Base-by-base conservation (phyloP, 768 basidiomycete genomes). In the Termitomyces sp. region DNA sequence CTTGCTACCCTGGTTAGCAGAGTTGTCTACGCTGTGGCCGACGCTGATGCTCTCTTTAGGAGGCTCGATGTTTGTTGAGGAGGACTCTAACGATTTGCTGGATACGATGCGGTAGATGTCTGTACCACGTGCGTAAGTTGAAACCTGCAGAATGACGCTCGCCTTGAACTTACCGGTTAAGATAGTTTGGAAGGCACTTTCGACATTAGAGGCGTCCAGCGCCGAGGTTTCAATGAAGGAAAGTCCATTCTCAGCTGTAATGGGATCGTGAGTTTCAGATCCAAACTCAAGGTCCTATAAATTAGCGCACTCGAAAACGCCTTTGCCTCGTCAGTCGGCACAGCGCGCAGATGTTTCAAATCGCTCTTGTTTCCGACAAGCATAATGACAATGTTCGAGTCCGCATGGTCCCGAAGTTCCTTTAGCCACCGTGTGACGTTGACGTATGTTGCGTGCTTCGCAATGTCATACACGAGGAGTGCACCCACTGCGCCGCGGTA, bases 211-310 rank as follows among this genome's bases (percentile, higher is more conserved):
- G 64, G 96, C 93, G 84, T 99, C 97, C 82, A 98, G 86, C 75
- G 96, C 96, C 66, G 96, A 99, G 58, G 96, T 99, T 79, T 99
- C 96, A 62, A 99, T 96, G 80, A 96, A 96, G 53, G 88, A 91
- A 63, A 98, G 72, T 21, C 85, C 86, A 66, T 95, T 93, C 75
- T 96, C 93, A 63, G 89, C 93, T 93, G 64, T 22, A n/a, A 51
- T 50, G 10, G 5, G 45, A 57, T 37, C 49, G 38, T 45, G 3
- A 35, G 17, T 24, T n/a, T 52, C 47, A 66, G 56, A 38, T 45
- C 30, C 34, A 44, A 45, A 52, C 8, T 51, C 14, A n/a, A 41
- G 15, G 4, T 48, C 41, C 21, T n/a, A 26, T 11, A 26, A 21
- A 41, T 47, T 21, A 48, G 80, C 84, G 67, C 70, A 93, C 94